Percentiles rank a stretch among this genome's conserved stretches.
Conservation (phyloP, 2,329 filamentous ascomycete species). For the Ramularia collo-cygni region DNA sequence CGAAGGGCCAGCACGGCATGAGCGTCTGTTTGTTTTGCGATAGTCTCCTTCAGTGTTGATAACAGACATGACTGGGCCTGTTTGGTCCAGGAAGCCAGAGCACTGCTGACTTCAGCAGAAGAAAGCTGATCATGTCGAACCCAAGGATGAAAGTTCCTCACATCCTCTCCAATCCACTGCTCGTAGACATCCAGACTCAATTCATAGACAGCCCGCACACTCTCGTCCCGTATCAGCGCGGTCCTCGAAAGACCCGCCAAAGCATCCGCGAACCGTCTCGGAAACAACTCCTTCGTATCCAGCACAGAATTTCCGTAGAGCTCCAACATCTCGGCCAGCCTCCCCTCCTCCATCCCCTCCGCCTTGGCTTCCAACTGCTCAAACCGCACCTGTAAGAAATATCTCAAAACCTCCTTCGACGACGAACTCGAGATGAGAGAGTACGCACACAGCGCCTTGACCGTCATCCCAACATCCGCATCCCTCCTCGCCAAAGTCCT, state of each 20-base stretch:
- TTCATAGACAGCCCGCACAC: conserved; percentile 59
- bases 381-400: conserved; percentile 68
- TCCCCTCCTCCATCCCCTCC: conserved; percentile 42
- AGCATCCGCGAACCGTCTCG: conserved; percentile 62
- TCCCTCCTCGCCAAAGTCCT: conserved; percentile 36
- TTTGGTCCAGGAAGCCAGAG: conserved; percentile 59
- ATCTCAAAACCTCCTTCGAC: conserved; percentile 66
- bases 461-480: conserved; percentile 43
- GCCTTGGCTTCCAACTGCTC: conserved; percentile 61
- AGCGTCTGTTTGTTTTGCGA: conserved; percentile 17
- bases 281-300: conserved; percentile 69
- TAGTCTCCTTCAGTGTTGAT: conserved; percentile 15
- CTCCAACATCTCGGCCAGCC: conserved; percentile 58
- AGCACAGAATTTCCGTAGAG: conserved; percentile 72
- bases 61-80: conserved; percentile 41
- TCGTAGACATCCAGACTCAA: conserved; percentile 71
- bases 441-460: conserved; percentile 73
- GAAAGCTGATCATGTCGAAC: conserved; percentile 68
- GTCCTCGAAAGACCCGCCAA: conserved; percentile 61
- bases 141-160: conserved; percentile 79
- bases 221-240: conserved; percentile 64
- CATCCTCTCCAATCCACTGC: conserved; percentile 74
- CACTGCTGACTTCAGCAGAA: conserved; percentile 34
- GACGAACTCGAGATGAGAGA: conserved; percentile 75
- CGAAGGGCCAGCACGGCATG: conserved; percentile 19